These are phyloP conservation scores for Maudiozyma barnettii DNA, from an alignment of 805 yeast genomes.

Conservation along the genomic window DNA sequence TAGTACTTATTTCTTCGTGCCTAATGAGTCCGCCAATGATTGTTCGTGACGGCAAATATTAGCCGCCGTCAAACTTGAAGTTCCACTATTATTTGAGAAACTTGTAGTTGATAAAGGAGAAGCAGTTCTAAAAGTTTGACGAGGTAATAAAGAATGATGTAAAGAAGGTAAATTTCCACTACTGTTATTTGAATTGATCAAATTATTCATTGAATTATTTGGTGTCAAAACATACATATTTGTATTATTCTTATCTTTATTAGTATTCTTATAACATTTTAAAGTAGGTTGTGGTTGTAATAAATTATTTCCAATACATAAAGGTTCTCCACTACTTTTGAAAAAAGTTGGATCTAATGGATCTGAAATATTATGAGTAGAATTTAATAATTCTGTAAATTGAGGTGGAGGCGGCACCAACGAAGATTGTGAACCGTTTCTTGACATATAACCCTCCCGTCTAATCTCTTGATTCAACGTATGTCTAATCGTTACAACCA, in stretches of 20 bases:
- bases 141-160: not conserved
- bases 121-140: slow-evolving; percentile 4
- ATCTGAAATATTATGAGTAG: not conserved
- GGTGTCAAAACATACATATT: not conserved
- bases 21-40: not conserved
- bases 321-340: not conserved
- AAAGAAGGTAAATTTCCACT: not conserved
- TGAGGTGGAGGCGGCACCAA: slow-evolving; percentile 13
- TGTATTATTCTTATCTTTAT: not conserved
- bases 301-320: not conserved
- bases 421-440: slow-evolving; percentile 21
- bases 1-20: not conserved
- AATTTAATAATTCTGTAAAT: slow-evolving; percentile 1
- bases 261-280: not conserved
- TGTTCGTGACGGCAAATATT: not conserved
- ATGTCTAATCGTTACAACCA: slow-evolving; percentile 33
- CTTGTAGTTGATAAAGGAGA: slow-evolving; percentile 2
- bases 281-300: not conserved
- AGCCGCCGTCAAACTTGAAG: not conserved
- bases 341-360: not conserved
- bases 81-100: not conserved
- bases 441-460: slow-evolving; percentile 22
- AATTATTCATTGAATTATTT: not conserved
- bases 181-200: too few species aligned
- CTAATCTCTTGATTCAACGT: slow-evolving; percentile 27